These are phyloP conservation scores for Linnemannia hyalina DNA, from an alignment of 192 early-diverging fungal species.

Conservation along the genomic window DNA sequence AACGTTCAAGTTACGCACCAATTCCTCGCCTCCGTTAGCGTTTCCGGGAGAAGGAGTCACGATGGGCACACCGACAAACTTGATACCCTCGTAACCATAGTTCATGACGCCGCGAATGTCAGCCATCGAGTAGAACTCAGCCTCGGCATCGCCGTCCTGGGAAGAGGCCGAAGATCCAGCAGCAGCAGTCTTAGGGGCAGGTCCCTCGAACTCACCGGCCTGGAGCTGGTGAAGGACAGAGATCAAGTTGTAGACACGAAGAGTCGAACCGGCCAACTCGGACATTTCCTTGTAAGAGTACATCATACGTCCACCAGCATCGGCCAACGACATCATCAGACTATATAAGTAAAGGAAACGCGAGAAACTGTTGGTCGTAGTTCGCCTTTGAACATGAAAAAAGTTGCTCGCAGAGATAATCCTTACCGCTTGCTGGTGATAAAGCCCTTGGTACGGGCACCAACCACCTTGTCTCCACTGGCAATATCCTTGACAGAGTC, in stretches of 20 bases:
- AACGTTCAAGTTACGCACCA: constrained; percentile 84
- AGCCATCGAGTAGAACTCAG: constrained; percentile 57
- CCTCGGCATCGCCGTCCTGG: constrained; percentile 9
- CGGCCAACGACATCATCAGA: constrained; percentile 88
- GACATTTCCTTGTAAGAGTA: constrained; percentile 94
- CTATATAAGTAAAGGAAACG: constrained; percentile 63
- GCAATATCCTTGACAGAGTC: constrained; percentile 48
- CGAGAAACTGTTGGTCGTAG: background rate
- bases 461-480: constrained; percentile 58
- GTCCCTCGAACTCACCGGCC: constrained; percentile 65
- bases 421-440: constrained; percentile 88
- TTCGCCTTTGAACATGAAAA: background rate
- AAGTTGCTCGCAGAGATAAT: background rate
- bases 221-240: constrained; percentile 86
- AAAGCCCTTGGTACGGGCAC: constrained; percentile 83
- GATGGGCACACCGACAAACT: constrained; percentile 91
- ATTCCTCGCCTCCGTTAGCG: constrained; percentile 78
- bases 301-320: constrained; percentile 97
- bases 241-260: constrained; percentile 88
- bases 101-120: constrained; percentile 70
- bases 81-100: constrained; percentile 77
- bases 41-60: constrained; percentile 84
- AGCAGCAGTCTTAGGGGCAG: background rate
- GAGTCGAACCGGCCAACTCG: constrained; percentile 92
- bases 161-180: constrained; percentile 17